A percentile compares a stretch with the other conserved stretches of the same genome.
Conservation (phyloP, 2,329 filamentous ascomycete genomes). For the Aspergillus aculeatus region DNA sequence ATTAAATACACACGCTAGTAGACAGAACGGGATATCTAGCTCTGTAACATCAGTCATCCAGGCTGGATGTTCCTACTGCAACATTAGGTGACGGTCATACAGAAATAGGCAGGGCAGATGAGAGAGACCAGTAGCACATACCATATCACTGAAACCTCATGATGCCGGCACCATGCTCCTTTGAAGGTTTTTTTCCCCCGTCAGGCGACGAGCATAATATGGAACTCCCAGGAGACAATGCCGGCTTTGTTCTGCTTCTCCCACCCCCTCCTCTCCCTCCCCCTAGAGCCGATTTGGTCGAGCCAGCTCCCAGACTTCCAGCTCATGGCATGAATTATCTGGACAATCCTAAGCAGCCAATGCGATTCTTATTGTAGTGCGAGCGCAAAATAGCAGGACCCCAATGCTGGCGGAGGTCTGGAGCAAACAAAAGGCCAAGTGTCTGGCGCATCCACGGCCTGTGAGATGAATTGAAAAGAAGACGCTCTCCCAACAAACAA, state of each 20-base stretch:
- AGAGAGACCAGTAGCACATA: conserved; percentile 17
- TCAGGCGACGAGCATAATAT: conserved; percentile 4
- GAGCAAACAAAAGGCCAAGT: not conserved
- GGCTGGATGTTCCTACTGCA: not conserved
- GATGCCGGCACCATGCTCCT: conserved; percentile 28
- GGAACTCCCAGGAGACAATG: conserved; percentile 15
- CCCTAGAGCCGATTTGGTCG: not conserved
- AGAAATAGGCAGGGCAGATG: not conserved
- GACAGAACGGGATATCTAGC: conserved; percentile 12
- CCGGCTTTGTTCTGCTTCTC: conserved; percentile 21
- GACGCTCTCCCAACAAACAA: not conserved
- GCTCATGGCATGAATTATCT: not conserved
- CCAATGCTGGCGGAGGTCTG: not conserved
- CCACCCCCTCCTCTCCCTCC: not conserved
- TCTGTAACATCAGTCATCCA: not conserved
- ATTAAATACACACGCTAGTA: not conserved
- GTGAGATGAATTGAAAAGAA: conserved; percentile 8
- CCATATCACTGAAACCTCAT: conserved; percentile 26
- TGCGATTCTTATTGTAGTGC: not conserved
- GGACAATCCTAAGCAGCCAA: conserved; percentile 1
- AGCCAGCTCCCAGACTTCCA: not conserved
- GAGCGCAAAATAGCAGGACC: not conserved
- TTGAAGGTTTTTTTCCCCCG: not conserved
- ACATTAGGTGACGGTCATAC: not conserved
- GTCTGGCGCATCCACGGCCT: not conserved